These are phyloP conservation scores for Macadamia tetraphylla DNA, from an alignment of 164 flowering plant genomes.

Conservation along the genomic window DNA sequence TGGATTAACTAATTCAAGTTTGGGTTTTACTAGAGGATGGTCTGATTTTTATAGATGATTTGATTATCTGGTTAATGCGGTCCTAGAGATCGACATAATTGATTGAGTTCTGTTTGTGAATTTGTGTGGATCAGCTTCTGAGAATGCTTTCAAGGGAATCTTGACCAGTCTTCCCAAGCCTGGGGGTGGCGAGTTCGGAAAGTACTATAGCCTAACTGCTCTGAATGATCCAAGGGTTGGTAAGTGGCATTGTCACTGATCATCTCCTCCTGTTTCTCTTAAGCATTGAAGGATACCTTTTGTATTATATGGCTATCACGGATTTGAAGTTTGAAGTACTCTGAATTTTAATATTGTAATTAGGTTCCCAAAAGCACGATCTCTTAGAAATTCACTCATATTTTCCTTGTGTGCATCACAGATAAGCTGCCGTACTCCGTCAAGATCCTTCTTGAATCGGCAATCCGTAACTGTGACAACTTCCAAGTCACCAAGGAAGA, in stretches of 20 bases:
- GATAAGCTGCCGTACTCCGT: slow-evolving; percentile 86
- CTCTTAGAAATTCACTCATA: background rate
- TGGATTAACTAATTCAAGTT: background rate
- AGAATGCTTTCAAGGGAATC: slow-evolving; percentile 64
- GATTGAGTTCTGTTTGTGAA: background rate
- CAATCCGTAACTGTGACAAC: slow-evolving; percentile 88
- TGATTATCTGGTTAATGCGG: background rate
- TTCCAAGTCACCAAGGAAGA: slow-evolving; percentile 84
- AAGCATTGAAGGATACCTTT: background rate
- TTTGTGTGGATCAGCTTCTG: slow-evolving; percentile 51
- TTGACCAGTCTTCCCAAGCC: slow-evolving; percentile 81
- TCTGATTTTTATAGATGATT: background rate
- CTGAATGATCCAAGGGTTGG: slow-evolving; percentile 88
- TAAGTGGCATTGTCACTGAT: slow-evolving; percentile 14
- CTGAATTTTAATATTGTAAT: background rate
- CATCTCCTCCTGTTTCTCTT: background rate
- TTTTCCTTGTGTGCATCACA: slow-evolving; percentile 21
- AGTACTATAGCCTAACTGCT: slow-evolving; percentile 77
- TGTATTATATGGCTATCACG: background rate
- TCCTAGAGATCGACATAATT: background rate
- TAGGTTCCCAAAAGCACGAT: background rate
- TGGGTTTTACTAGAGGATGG: background rate
- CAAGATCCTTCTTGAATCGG: slow-evolving; percentile 84
- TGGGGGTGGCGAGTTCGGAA: slow-evolving; percentile 90
- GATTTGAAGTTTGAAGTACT: background rate